A percentile compares a stretch with the other conserved stretches of the same genome.
These are phyloP conservation scores for Centrapalus pauciflorus DNA, from an alignment of 129 eudicot genomes.

Conservation along the genomic window DNA sequence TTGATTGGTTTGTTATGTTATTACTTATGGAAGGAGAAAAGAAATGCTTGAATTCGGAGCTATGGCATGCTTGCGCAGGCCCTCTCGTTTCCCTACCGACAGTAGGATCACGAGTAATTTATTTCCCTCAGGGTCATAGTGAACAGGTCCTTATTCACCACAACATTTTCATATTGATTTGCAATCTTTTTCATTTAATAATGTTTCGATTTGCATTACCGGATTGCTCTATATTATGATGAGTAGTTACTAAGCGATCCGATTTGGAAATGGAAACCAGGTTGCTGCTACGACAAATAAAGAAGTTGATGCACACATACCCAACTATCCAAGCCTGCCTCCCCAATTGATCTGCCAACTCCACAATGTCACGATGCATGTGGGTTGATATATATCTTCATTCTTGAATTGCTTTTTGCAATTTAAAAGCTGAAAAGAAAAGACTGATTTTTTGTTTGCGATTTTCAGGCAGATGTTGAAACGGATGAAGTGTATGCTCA, in stretches of 20 bases:
- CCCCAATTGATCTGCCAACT: constrained; percentile 36
- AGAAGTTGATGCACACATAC: constrained; percentile 31
- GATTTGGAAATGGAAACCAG: constrained; percentile 16
- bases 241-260: constrained; percentile 11
- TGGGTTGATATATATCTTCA: constrained; percentile 8
- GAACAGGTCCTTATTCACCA: constrained; percentile 61
- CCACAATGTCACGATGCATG: constrained; percentile 49
- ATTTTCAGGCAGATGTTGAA: constrained; percentile 90
- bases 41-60: constrained; percentile 94
- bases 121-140: constrained; percentile 99
- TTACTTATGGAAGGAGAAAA: constrained; percentile 63
- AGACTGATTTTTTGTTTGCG: constrained; percentile 4
- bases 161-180: background rate
- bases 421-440: background rate
- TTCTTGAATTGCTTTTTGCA: background rate
- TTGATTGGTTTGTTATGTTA: constrained; percentile 14
- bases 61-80: constrained; percentile 99
- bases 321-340: constrained; percentile 35
- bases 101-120: constrained; percentile 76
- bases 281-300: constrained; percentile 37
- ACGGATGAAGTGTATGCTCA: constrained; percentile 99
- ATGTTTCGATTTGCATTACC: background rate
- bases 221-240: background rate
- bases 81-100: constrained; percentile 89
- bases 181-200: background rate